phyloP scores from a whole-genome alignment of 2,329 filamentous ascomycete species.

The Penicillium palitans region DNA sequence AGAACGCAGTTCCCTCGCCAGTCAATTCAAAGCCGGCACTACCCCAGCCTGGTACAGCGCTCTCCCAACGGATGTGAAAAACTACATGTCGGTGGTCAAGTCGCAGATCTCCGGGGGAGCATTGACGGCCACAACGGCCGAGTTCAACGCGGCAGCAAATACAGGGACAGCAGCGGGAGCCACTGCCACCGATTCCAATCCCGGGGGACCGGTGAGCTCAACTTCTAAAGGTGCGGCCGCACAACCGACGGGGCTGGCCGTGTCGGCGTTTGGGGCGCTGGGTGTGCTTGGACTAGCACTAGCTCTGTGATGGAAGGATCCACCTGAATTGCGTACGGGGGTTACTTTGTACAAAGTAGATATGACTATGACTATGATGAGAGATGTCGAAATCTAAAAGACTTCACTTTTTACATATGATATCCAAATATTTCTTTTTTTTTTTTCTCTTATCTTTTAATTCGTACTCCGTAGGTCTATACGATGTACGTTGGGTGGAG shows the following conservation, averaged over 20 bases:
- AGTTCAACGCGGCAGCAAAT: no score
- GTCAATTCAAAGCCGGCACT: no score
- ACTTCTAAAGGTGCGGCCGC: conserved; percentile 18
- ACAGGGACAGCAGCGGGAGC: conserved; percentile 8
- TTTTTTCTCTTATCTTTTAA: not conserved
- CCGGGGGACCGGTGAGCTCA: conserved; percentile 11
- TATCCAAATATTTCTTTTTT: not conserved
- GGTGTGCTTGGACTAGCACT: conserved; percentile 27
- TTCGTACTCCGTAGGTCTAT: not conserved
- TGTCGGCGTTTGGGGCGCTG: conserved; percentile 25
- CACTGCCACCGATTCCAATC: conserved; percentile 9
- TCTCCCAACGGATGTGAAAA: no score
- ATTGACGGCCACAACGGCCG: no score
- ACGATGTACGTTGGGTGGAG: not conserved
- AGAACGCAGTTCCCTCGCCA: no score
- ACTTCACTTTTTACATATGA: no score
- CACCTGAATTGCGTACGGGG: not conserved
- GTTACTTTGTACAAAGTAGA: not conserved
- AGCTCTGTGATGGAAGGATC: conserved; percentile 20
- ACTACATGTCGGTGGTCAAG: no score
- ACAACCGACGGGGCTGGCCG: conserved; percentile 21
- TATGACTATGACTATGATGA: conserved; percentile 1
- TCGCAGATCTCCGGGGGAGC: no score
- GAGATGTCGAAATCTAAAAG: not conserved
- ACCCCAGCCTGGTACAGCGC: no score